Base-by-base conservation (phyloP, 2,329 filamentous ascomycete genomes). In the Orbilia quercus region DNA sequence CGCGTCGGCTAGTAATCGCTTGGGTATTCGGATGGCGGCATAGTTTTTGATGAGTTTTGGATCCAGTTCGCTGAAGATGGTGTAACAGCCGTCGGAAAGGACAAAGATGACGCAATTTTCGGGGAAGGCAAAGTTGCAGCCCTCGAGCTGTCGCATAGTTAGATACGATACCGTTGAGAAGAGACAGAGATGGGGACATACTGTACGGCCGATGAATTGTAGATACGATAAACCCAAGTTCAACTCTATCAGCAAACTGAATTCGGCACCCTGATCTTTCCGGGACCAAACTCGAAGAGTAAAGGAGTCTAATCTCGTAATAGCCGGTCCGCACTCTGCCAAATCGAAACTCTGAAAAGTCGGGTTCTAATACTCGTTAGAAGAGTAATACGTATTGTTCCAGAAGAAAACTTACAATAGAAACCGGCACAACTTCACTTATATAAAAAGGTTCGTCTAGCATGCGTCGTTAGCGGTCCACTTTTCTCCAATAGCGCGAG, bases 71-170 rank as follows among this genome's bases (percentile, higher is more conserved):
- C 83, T 87, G 60, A 88, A 83, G 75, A 83, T 85, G 34, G 86
- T 88, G 77, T 90, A 90, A 31, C 89, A 85, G 20, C 88, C 88
- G 78, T 90, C 88, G 0, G 84, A 82, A 70, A 90, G 84, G 75
- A 88, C 86, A 74, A 89, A 87, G 1, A 90, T 80, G 57, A 90
- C 81, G 75, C 86, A 88, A 76, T 90, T 90, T 18, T 82, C 80
- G 0, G 87, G 87, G 20, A 90, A 80, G 1, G 86, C 83, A 51
- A 88, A 85, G 67, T 84, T 83, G 74, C 88, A 87, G 69, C 80
- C 83, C 55, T 88, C 86, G 45, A 88, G 79, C 77, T 83, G 64
- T 62, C 18, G 20, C 25, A 50, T 44, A 22, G 28, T 50, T 55
- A 74, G 57, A 20, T 34, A 62, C 7, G 12, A 22, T 40, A 12